Evolutionary conservation across 176 grass and related monocot genomes (phyloP).

Genomic region (Puya raimondii): DNA sequence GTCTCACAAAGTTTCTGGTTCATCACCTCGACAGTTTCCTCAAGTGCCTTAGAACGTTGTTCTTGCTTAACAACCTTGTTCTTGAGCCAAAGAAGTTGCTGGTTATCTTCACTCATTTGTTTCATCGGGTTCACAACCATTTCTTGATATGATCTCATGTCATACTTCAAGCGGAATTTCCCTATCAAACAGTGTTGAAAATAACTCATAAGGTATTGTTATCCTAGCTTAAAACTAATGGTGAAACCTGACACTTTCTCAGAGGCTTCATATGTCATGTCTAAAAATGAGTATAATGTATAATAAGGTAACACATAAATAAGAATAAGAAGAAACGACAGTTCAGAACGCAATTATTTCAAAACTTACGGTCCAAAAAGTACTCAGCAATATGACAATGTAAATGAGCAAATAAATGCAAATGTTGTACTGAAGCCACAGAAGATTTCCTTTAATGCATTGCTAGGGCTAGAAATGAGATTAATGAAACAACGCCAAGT

Average conservation of each 20-base stretch:
- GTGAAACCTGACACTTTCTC: neutral
- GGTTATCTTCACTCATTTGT: constrained; percentile 86
- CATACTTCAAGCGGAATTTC: constrained; percentile 58
- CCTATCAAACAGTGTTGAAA: constrained; percentile 33
- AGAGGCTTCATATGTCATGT: neutral
- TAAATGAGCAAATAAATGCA: too few species aligned
- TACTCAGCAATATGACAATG: too few species aligned
- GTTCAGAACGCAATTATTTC: neutral
- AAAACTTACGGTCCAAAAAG: too few species aligned
- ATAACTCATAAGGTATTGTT: neutral
- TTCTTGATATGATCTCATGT: constrained; percentile 78
- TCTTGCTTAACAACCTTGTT: constrained; percentile 50
- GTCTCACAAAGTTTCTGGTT: constrained; percentile 47
- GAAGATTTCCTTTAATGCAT: too few species aligned
- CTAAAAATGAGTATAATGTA: neutral
- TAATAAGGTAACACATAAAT: neutral
- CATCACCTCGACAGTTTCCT: constrained; percentile 38
- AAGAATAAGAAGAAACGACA: neutral
- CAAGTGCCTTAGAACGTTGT: constrained; percentile 47
- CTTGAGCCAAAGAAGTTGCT: constrained; percentile 53
- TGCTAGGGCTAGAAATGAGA: too few species aligned
- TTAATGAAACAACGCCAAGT: too few species aligned
- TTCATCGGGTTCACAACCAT: constrained; percentile 78
- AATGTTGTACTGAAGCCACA: too few species aligned
- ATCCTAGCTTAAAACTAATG: neutral